Percentiles rank a stretch among this genome's conserved stretches.
Conservation (phyloP, 1,139 yeast species). For the Spathaspora sp. region DNA sequence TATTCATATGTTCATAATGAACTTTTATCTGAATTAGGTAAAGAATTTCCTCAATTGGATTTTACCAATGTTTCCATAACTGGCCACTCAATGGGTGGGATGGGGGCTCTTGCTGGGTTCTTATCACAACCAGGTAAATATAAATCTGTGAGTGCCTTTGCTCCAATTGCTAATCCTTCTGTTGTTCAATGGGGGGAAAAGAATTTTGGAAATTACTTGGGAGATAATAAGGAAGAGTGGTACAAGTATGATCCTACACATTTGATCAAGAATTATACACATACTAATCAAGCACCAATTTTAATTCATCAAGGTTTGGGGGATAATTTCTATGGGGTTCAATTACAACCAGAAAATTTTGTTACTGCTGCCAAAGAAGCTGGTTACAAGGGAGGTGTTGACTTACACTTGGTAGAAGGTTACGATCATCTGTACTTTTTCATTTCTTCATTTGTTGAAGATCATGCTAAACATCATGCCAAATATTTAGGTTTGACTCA, state of each 20-base stretch:
- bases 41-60: slow-evolving; percentile 53
- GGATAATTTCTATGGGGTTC: slow-evolving; percentile 72
- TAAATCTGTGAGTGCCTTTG: slow-evolving; percentile 84
- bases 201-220: slow-evolving; percentile 77
- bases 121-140: slow-evolving; percentile 72
- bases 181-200: slow-evolving; percentile 81
- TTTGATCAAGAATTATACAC: slow-evolving; percentile 56
- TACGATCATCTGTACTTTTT: slow-evolving; percentile 92
- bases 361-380: slow-evolving; percentile 62
- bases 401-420: slow-evolving; percentile 69
- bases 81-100: slow-evolving; percentile 99
- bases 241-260: slow-evolving; percentile 76
- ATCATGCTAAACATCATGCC: slow-evolving; percentile 87
- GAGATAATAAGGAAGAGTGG: slow-evolving; percentile 62
- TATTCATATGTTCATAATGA: slow-evolving; percentile 79
- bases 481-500: slow-evolving; percentile 59
- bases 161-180: slow-evolving; percentile 84
- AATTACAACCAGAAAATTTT: slow-evolving; percentile 76
- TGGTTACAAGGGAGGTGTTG: slow-evolving; percentile 59
- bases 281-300: slow-evolving; percentile 55
- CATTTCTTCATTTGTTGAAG: slow-evolving; percentile 75
- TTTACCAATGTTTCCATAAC: slow-evolving; percentile 65
- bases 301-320: slow-evolving; percentile 81
- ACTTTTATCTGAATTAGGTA: slow-evolving; percentile 51
- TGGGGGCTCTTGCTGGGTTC: slow-evolving; percentile 83